These are phyloP conservation scores for Penicillium nordicum DNA, from an alignment of 2,329 filamentous ascomycete genomes.

Conservation along the genomic window DNA sequence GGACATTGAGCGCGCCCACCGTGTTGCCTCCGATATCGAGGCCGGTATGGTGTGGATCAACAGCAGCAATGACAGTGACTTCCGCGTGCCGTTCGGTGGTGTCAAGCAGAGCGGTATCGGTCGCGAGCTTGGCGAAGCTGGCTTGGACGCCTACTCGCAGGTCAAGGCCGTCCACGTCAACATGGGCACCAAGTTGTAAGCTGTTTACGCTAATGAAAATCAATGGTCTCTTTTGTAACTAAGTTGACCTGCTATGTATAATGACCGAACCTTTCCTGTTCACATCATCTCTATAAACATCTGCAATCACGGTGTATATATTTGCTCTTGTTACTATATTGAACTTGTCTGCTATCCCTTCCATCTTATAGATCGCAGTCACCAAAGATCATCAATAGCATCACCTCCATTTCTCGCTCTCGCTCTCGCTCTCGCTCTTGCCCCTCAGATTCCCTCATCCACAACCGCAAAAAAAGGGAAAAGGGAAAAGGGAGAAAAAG, in stretches of 20 bases:
- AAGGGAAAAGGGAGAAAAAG: background rate
- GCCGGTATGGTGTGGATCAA: conserved; percentile 71
- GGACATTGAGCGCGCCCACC: conserved; percentile 61
- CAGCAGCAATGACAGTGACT: conserved; percentile 49
- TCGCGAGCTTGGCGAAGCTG: conserved; percentile 59
- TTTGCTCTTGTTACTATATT: background rate
- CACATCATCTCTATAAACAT: background rate
- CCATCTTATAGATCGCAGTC: background rate
- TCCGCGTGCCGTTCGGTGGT: conserved; percentile 58
- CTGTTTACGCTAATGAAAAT: background rate
- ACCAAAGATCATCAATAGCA: background rate
- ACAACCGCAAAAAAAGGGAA: conserved; percentile 1
- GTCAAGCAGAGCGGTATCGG: conserved; percentile 63
- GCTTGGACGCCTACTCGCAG: conserved; percentile 60
- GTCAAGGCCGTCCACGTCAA: conserved; percentile 53
- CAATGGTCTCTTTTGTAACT: conserved; percentile 8
- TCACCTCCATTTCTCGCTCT: background rate
- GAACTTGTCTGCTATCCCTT: background rate
- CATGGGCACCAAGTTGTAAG: conserved; percentile 41
- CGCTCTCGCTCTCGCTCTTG: background rate
- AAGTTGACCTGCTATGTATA: conserved; percentile 16
- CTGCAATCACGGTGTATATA: background rate
- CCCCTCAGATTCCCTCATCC: background rate
- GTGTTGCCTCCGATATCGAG: conserved; percentile 55
- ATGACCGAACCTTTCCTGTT: conserved; percentile 6